Evolutionary conservation across 208 protist genomes (phyloP).

Genomic region (Jaenimonas drosophilae): DNA sequence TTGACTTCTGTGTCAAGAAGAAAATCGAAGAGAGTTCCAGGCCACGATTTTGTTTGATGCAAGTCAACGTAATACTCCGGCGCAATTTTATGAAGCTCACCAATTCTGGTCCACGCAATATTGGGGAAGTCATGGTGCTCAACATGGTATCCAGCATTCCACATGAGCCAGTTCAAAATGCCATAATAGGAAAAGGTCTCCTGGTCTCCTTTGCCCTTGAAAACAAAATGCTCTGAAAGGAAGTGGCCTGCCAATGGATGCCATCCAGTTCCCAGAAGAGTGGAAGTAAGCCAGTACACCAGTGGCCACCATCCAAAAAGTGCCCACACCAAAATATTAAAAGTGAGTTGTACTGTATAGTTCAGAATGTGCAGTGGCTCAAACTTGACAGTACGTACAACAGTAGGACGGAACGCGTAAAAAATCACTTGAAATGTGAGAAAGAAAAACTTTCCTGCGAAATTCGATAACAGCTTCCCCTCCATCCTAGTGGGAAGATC

Average conservation of each 20-base stretch:
- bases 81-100: slow-evolving; percentile 76
- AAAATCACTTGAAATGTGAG: slow-evolving; percentile 85
- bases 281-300: slow-evolving; percentile 67
- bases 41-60: slow-evolving; percentile 65
- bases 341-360: slow-evolving; percentile 18
- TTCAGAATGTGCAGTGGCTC: slow-evolving; percentile 29
- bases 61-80: slow-evolving; percentile 92
- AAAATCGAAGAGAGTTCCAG: slow-evolving; percentile 69
- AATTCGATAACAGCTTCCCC: slow-evolving; percentile 48
- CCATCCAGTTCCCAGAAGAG: slow-evolving; percentile 75
- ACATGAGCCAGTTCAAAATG: slow-evolving; percentile 80
- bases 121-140: slow-evolving; percentile 97
- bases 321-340: slow-evolving; percentile 24
- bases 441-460: slow-evolving; percentile 70
- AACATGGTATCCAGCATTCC: slow-evolving; percentile 95
- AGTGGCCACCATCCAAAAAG: slow-evolving; percentile 52
- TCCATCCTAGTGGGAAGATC: slow-evolving; percentile 84
- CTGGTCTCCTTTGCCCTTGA: slow-evolving; percentile 49
- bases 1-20: slow-evolving; percentile 60
- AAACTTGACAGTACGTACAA: slow-evolving; percentile 56
- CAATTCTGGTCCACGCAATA: slow-evolving; percentile 86
- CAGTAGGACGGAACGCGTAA: slow-evolving; percentile 79
- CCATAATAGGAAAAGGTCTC: slow-evolving; percentile 98
- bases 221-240: slow-evolving; percentile 91
- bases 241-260: slow-evolving; percentile 90